Conservation (phyloP, 208 protist genomes). For the Acanthamoeba pearcei region DNA sequence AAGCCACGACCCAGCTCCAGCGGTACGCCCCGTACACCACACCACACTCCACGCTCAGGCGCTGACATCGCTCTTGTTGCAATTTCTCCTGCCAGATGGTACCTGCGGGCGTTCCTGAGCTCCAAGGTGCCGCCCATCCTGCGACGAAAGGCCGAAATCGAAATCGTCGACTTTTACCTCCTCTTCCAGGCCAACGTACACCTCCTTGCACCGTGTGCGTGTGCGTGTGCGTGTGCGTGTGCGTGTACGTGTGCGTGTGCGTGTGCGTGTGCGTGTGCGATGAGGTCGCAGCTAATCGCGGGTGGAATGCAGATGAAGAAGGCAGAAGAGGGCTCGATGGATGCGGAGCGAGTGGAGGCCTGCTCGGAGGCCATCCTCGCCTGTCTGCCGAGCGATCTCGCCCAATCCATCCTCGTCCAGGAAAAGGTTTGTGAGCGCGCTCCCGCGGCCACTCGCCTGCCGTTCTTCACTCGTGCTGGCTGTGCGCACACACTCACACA, state of each 20-base stretch:
- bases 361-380: constrained; percentile 55
- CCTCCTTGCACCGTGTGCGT: neutral
- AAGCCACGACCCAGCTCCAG: constrained; percentile 11
- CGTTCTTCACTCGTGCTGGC: neutral
- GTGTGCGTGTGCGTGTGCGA: neutral
- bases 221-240: neutral
- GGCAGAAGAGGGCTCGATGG: neutral
- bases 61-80: neutral
- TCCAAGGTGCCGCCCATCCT: constrained; percentile 31
- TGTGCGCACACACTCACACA: neutral
- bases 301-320: neutral
- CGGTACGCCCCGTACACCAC: neutral
- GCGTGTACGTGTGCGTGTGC: neutral
- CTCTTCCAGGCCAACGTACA: constrained; percentile 23
- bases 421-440: constrained; percentile 1
- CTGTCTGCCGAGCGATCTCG: constrained; percentile 19
- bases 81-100: neutral
- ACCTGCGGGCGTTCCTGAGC: neutral
- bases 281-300: neutral
- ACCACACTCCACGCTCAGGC: neutral
- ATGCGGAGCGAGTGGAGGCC: neutral
- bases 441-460: too few relatives aligned
- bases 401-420: constrained; percentile 38
- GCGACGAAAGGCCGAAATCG: constrained; percentile 53
- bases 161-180: constrained; percentile 52